phyloP scores from a whole-genome alignment of 345 rosid genomes.

The Draba incana region DNA sequence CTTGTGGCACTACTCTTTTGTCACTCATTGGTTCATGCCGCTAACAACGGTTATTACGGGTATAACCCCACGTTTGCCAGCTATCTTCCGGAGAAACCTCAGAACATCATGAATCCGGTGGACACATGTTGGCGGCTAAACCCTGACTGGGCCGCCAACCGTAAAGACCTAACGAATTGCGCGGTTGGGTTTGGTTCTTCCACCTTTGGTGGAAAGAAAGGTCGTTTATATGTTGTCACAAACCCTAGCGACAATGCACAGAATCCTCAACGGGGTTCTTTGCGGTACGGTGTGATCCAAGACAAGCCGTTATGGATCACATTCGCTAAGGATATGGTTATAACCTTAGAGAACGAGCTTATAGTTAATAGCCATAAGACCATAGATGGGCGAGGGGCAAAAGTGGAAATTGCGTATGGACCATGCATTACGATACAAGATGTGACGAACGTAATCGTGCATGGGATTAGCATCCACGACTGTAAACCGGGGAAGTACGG shows the following conservation, averaged over 20 bases:
- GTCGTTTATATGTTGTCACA: conserved; percentile 67
- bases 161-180: conserved; percentile 71
- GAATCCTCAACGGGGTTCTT: conserved; percentile 74
- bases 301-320: conserved; percentile 74
- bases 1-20: conserved; percentile 22
- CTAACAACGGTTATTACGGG: conserved; percentile 35
- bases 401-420: conserved; percentile 79
- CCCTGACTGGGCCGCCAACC: conserved; percentile 68
- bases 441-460: conserved; percentile 75
- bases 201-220: conserved; percentile 78
- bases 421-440: conserved; percentile 78
- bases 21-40: conserved; percentile 28
- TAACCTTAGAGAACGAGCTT: conserved; percentile 75
- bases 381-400: conserved; percentile 82
- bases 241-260: conserved; percentile 61
- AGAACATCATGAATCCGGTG: conserved; percentile 55
- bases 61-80: conserved; percentile 33
- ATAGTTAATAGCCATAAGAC: conserved; percentile 83
- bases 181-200: conserved; percentile 77
- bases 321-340: conserved; percentile 78
- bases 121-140: conserved; percentile 84
- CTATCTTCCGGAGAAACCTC: conserved; percentile 39
- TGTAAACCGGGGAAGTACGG: conserved; percentile 66
- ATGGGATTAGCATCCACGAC: conserved; percentile 82
- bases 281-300: conserved; percentile 58